These are phyloP conservation scores for Fusarium caatingaense DNA, from an alignment of 2,329 filamentous ascomycete genomes.

Conservation along the genomic window DNA sequence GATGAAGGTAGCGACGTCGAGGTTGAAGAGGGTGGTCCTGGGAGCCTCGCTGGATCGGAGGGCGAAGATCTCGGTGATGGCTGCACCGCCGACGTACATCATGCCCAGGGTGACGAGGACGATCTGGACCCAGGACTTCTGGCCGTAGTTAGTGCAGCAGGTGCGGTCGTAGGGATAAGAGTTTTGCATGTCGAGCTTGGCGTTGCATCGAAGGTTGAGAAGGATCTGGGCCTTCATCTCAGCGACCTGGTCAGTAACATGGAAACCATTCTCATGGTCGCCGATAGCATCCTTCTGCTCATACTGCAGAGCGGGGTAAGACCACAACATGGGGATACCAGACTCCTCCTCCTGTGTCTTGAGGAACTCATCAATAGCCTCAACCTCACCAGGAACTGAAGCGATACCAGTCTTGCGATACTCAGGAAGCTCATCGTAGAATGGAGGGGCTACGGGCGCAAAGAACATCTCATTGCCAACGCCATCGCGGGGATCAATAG, in stretches of 20 bases:
- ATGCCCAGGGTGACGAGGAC: constrained; percentile 35
- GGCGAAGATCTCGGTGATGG: constrained; percentile 24
- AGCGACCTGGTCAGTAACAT: constrained; percentile 46
- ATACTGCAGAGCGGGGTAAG: constrained; percentile 29
- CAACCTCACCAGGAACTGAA: constrained; percentile 26
- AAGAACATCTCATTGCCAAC: constrained; percentile 47
- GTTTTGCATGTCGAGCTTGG: constrained; percentile 47
- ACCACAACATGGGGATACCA: constrained; percentile 38
- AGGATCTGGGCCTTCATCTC: constrained; percentile 56
- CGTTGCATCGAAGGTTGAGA: constrained; percentile 66
- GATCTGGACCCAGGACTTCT: constrained; percentile 40
- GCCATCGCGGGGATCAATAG: constrained; percentile 44
- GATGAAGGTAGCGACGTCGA: constrained; percentile 41
- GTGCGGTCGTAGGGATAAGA: constrained; percentile 61
- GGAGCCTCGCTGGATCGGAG: constrained; percentile 25
- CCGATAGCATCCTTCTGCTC: constrained; percentile 31
- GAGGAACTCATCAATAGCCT: constrained; percentile 36
- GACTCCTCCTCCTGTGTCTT: constrained; percentile 18
- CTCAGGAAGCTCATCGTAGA: constrained; percentile 33
- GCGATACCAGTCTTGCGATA: constrained; percentile 33
- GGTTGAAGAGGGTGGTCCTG: constrained; percentile 31
- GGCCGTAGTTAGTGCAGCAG: constrained; percentile 63
- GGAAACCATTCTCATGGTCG: constrained; percentile 43
- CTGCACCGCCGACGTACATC: constrained; percentile 30
- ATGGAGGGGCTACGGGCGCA: constrained; percentile 42